Evolutionary conservation across 2,329 filamentous ascomycete species (phyloP).

Genomic region (Sporothrix pseudoabietina): DNA sequence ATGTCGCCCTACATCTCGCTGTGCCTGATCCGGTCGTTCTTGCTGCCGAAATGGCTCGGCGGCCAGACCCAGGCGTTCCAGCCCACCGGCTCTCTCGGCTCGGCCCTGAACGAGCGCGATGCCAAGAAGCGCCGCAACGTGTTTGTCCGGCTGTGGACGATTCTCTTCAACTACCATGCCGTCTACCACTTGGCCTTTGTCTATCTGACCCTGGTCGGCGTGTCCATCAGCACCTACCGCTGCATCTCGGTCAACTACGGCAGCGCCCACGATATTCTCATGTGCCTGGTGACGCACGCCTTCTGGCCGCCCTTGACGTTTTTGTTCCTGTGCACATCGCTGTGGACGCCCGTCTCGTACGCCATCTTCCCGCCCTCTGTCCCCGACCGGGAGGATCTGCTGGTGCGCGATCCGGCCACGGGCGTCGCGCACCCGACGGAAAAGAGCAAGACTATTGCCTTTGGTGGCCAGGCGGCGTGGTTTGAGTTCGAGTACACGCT

Average conservation of each 20-base stretch:
- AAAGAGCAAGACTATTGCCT: slow-evolving; percentile 50
- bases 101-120: slow-evolving; percentile 61
- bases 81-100: slow-evolving; percentile 59
- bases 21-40: slow-evolving; percentile 59
- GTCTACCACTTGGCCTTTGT: slow-evolving; percentile 46
- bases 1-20: slow-evolving; percentile 52
- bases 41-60: slow-evolving; percentile 63
- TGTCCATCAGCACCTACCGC: slow-evolving; percentile 49
- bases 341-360: slow-evolving; percentile 63
- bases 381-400: slow-evolving; percentile 60
- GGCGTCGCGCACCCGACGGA: slow-evolving; percentile 52
- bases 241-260: slow-evolving; percentile 48
- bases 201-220: slow-evolving; percentile 49
- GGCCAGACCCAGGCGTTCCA: slow-evolving; percentile 61
- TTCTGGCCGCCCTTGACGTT: slow-evolving; percentile 64
- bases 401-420: slow-evolving; percentile 58
- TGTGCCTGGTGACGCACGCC: slow-evolving; percentile 60
- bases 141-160: slow-evolving; percentile 55
- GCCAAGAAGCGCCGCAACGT: slow-evolving; percentile 55
- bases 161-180: slow-evolving; percentile 57
- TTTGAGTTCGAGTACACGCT: slow-evolving; percentile 59
- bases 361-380: slow-evolving; percentile 61
- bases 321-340: slow-evolving; percentile 55
- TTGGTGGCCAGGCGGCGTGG: slow-evolving; percentile 56
- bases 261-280: slow-evolving; percentile 58